A percentile compares a stretch with the other conserved stretches of the same genome.
Conservation (phyloP, 257 asterid species). For the Solanum chaucha region DNA sequence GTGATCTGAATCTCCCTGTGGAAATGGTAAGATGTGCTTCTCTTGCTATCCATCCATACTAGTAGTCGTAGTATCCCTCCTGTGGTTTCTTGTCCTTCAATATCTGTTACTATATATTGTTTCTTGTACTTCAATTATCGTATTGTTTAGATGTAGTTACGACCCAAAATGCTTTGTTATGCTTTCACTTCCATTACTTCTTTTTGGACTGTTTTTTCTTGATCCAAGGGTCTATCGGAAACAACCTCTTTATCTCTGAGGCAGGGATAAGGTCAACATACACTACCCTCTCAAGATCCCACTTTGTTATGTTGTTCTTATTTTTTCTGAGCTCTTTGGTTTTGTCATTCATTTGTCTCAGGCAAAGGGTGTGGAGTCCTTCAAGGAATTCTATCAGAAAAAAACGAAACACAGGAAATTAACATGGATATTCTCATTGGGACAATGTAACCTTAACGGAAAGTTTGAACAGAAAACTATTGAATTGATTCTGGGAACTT, state of each 20-base stretch:
- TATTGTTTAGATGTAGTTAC: neutral
- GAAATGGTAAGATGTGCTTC: constrained; percentile 33
- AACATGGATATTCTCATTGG: constrained; percentile 45
- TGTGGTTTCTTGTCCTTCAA: neutral
- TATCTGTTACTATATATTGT: neutral
- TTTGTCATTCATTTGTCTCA: constrained; percentile 5
- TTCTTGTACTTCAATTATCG: neutral
- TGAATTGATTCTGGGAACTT: constrained; percentile 37
- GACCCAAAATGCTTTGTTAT: neutral
- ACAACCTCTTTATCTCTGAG: neutral
- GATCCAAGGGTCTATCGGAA: neutral
- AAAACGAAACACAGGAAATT: constrained; percentile 35
- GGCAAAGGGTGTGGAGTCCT: constrained; percentile 47
- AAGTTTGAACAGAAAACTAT: constrained; percentile 32
- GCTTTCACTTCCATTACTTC: neutral
- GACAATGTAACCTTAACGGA: constrained; percentile 36
- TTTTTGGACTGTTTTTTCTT: neutral
- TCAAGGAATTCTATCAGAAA: constrained; percentile 33
- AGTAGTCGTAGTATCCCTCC: neutral
- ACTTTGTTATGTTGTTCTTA: neutral
- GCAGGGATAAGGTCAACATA: neutral
- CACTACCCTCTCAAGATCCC: neutral
- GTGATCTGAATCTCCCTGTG: constrained; percentile 42
- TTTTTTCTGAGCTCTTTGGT: neutral
- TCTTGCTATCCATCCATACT: neutral